These are phyloP conservation scores for Mycena galopus DNA, from an alignment of 768 basidiomycete species.

Conservation along the genomic window DNA sequence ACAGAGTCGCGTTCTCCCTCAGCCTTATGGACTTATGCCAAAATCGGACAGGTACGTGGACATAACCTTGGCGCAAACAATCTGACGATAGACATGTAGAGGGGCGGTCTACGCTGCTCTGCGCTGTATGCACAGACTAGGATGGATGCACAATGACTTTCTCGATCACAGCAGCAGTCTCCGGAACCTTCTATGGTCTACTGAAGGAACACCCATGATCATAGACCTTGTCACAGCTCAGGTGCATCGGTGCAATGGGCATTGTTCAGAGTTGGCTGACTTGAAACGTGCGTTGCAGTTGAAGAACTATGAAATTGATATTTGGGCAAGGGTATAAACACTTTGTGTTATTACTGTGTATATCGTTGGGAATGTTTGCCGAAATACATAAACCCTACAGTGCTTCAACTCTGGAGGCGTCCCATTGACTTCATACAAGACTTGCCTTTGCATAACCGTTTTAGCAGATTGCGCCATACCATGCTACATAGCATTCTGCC, in stretches of 20 bases:
- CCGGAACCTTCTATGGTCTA: constrained; percentile 8
- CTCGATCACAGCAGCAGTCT: not conserved
- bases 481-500: too few relatives aligned
- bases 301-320: constrained; percentile 4
- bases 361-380: too few relatives aligned
- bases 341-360: too few relatives aligned
- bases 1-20: not conserved
- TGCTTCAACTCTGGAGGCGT: too few relatives aligned
- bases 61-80: not conserved
- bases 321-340: constrained; percentile 8
- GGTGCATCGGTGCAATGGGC: not conserved
- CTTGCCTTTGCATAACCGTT: too few relatives aligned
- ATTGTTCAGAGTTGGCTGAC: not conserved
- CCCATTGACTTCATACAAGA: too few relatives aligned
- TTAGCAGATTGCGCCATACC: too few relatives aligned
- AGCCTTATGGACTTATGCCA: not conserved
- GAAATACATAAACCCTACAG: too few relatives aligned
- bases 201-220: constrained; percentile 1
- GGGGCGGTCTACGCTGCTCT: constrained; percentile 6
- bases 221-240: constrained; percentile 6
- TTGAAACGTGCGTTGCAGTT: constrained; percentile 5
- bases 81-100: constrained; percentile 1
- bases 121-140: not conserved
- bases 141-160: constrained; percentile 8
- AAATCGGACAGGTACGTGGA: constrained; percentile 5